phyloP scores from a whole-genome alignment of 371 early-diverging fungal species.

The Mortierella sp. region DNA sequence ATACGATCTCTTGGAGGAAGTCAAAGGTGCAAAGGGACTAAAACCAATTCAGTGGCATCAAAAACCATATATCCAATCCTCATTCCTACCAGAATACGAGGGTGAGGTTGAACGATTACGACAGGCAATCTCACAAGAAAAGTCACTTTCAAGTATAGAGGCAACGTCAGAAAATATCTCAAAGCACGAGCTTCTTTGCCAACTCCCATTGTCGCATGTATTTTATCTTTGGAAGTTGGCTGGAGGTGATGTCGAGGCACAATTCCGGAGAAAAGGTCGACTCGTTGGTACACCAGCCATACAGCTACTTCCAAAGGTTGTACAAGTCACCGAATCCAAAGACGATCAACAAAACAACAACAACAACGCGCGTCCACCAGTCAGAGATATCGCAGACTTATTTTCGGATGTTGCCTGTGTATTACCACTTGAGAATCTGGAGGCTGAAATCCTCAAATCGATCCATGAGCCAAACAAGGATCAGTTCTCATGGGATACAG shows the following conservation, averaged over 20 bases:
- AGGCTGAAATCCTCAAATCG: constrained; percentile 60
- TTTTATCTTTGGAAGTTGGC: constrained; percentile 76
- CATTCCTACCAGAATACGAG: constrained; percentile 33
- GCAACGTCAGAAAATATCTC: constrained; percentile 7
- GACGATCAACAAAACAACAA: constrained; percentile 37
- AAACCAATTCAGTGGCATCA: constrained; percentile 28
- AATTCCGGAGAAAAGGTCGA: constrained; percentile 67
- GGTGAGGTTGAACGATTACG: constrained; percentile 48
- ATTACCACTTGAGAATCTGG: constrained; percentile 68
- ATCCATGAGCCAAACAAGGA: constrained; percentile 60
- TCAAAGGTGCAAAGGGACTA: neutral
- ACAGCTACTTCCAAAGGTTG: constrained; percentile 67
- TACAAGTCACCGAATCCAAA: constrained; percentile 59
- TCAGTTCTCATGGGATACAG: constrained; percentile 72
- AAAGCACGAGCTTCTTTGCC: constrained; percentile 25
- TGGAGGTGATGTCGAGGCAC: constrained; percentile 75
- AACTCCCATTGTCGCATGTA: constrained; percentile 65
- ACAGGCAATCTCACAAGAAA: constrained; percentile 15
- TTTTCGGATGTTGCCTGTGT: constrained; percentile 67
- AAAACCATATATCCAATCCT: constrained; percentile 40
- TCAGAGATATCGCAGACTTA: constrained; percentile 60
- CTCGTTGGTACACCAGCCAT: constrained; percentile 72
- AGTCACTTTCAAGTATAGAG: neutral
- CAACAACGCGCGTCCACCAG: constrained; percentile 37
- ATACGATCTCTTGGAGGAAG: neutral